A percentile compares a stretch with the other conserved stretches of the same genome.
Evolutionary conservation across 1,284 basidiomycete species (phyloP).

Genomic region (Mycosarcoma maydis): DNA sequence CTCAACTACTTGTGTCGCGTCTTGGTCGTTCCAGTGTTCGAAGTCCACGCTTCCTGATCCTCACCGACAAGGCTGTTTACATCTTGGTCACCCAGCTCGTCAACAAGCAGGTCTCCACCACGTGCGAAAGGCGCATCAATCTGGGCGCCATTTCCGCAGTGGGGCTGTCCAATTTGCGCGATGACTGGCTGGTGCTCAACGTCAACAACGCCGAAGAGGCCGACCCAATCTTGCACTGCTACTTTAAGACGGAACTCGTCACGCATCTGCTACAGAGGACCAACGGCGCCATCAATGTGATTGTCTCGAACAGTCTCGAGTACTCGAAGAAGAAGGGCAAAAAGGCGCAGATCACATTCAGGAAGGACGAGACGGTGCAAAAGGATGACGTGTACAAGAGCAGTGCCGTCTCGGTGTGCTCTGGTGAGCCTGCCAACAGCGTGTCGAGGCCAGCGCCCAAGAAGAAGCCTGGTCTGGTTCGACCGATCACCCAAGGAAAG

Average conservation of each 20-base stretch:
- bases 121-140: constrained; percentile 87
- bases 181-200: constrained; percentile 83
- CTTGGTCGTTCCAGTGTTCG: constrained; percentile 88
- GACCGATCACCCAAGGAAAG: constrained; percentile 86
- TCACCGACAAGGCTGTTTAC: constrained; percentile 89
- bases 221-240: constrained; percentile 90
- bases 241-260: constrained; percentile 95
- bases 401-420: constrained; percentile 84
- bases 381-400: constrained; percentile 90
- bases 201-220: constrained; percentile 80
- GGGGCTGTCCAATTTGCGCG: constrained; percentile 85
- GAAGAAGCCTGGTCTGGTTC: constrained; percentile 82
- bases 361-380: constrained; percentile 87
- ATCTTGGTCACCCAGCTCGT: constrained; percentile 75
- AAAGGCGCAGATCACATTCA: constrained; percentile 83
- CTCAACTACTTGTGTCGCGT: constrained; percentile 87
- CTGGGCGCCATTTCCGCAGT: constrained; percentile 86
- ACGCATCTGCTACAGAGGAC: constrained; percentile 84
- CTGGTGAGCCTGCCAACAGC: constrained; percentile 86
- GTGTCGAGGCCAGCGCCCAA: constrained; percentile 83
- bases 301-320: constrained; percentile 56
- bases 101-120: constrained; percentile 73
- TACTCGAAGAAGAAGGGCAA: constrained; percentile 99
- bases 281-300: constrained; percentile 78
- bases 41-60: constrained; percentile 87